Base-by-base conservation (phyloP, 805 yeast genomes). In the Myxozyma geophila region DNA sequence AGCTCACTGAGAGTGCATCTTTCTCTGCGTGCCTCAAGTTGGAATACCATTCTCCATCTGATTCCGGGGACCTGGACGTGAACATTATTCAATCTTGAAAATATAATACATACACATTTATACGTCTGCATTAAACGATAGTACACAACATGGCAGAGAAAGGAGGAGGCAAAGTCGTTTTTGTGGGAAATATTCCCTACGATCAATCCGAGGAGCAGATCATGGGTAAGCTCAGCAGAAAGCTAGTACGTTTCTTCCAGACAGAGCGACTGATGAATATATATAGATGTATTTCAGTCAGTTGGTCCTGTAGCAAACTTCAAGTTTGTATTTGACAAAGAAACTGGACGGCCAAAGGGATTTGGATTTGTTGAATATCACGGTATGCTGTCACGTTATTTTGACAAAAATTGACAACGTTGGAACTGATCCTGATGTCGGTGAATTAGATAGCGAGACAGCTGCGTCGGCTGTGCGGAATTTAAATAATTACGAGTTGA, bases 121-220 rank as follows among this genome's bases (percentile, higher is more conserved):
- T 46, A 28, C 28, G 23, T 39, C 46, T 12, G 33, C 13, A 41
- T 28, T 13, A 15, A 28, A 28, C 28, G 28, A 28, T 28, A 28
- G 28, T 28, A 28, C 28, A 17, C 15, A 37, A 17, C 7, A 62
- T 62, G 66, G 39, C 67, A 28, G 66, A 65, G 37, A 63, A 58
- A 47, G 33, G 53, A 2, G 51, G 47, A 8, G 62, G 65, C 12
- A 52, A 48, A 17, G 68, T 62, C 41, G 62, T 65, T n/a, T 65
- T 61, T 33, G 84, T 92, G 48, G 96, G 97, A 2, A 87, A 90
- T 15, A 89, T 93, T 44, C 98, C 98, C 0, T 91, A 87, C 73
- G 98, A 93, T 72, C 91, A 89, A 72, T 89, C 97, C 0, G 98
- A 93, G 74, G 96, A 91, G 70, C 98, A 92, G 74, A 87, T 93